Base-by-base conservation (phyloP, 257 asterid species). In the Penstemon davidsonii region DNA sequence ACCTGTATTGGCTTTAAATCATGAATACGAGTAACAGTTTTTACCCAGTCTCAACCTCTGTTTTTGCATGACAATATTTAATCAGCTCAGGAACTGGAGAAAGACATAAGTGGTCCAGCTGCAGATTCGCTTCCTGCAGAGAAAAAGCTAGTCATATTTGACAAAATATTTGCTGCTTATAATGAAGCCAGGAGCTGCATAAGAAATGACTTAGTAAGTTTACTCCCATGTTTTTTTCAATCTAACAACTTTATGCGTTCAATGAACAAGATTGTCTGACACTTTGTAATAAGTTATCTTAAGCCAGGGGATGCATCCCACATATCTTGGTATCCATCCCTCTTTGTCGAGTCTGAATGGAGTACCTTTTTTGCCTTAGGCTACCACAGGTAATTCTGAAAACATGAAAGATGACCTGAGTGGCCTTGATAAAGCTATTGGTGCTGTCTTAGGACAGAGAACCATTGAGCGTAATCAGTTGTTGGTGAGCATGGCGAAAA, bases 51-150 rank as follows among this genome's bases (percentile, higher is more conserved):
- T 78, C 50, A 86, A 69, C 56, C 70, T 67, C 47, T 44, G 4
- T 53, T 61, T 80, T 25, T 79, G 66, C 69, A 51, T 76, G 69
- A 43, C 60, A 59, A 52, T 61, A 36, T 53, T 55, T 83, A 43
- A 75, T 78, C 96, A 94, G 99, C 99, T 71, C 97, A 91, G 83
- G 99, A 94, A 53, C 77, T 88, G 80, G 99, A 94, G 88, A 91
- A 86, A 82, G 96, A 94, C 74, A 73, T 87, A 64, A 84, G 68
- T 76, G 95, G 96, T 46, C 79, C 97, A 66, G 80, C 85, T 66
- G 91, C 95, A 64, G 93, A 91, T 76, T 80, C 96, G 18, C 76
- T 88, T 64, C 82, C 88, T 6, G 80, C 88, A 7, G 99, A 94
- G 84, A 94, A 94, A 81, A 87, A 81, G 49, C 78, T 91, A 61